Evolutionary conservation across 345 rosid species (phyloP).

Genomic region (Euphorbia pulcherrima): DNA sequence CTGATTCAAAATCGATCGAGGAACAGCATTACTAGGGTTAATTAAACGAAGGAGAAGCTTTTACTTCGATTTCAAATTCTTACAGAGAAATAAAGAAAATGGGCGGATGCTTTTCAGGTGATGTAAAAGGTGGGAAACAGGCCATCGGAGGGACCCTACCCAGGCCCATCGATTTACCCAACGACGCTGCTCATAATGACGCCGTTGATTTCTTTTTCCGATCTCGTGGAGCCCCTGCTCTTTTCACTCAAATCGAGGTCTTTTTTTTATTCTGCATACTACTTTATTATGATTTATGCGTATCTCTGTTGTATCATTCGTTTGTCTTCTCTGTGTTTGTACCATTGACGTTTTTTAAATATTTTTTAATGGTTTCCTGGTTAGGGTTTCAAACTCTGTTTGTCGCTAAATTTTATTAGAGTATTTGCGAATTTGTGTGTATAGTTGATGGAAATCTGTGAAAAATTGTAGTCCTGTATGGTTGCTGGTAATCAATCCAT

Average conservation of each 20-base stretch:
- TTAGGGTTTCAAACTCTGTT: neutral
- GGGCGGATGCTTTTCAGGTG: conserved; percentile 66
- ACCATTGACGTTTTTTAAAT: neutral
- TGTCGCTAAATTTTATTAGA: neutral
- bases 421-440: neutral
- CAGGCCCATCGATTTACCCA: conserved; percentile 23
- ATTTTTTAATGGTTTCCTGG: neutral
- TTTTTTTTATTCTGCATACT: neutral
- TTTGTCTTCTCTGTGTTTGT: neutral
- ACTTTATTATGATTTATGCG: neutral
- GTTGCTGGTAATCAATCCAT: neutral
- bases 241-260: conserved; percentile 73
- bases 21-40: no score
- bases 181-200: conserved; percentile 41
- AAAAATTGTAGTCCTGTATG: neutral
- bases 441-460: neutral
- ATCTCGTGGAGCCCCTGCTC: conserved; percentile 46
- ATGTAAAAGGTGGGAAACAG: conserved; percentile 63
- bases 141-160: conserved; percentile 59
- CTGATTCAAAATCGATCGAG: neutral
- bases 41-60: no score
- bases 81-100: conserved; percentile 20
- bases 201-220: conserved; percentile 72
- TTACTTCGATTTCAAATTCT: no score
- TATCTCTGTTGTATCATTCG: neutral